Base-by-base conservation (phyloP, 1,139 yeast genomes). In the Petasospora fabianii region DNA sequence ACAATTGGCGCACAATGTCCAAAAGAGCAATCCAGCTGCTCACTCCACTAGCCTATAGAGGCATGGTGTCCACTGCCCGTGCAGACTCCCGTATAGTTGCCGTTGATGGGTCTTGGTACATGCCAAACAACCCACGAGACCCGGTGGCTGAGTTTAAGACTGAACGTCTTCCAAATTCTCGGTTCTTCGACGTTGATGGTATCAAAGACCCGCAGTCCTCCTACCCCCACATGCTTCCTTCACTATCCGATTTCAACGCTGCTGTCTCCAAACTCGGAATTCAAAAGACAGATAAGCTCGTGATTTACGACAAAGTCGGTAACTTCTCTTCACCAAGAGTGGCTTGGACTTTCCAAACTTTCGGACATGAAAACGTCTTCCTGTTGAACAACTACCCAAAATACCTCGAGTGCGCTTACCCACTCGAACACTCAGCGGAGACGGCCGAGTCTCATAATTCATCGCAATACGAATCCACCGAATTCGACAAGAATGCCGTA, bases 211-310 rank as follows among this genome's bases (percentile, higher is more conserved):
- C 62, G 1, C 48, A 60, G 1, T 77, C 87, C 7, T 66, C 71
- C 14, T 90, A 73, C 54, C 97, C 97, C 1, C 97, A 92, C 58
- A 92, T 88, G 96, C 69, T 90, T 22, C 97, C 97, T 2, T 62
- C 71, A 5, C 60, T 66, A 31, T 63, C 61, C 3, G 69, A 68
- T 5, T 90, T 87, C 61, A 73, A 74, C 39, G 37, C 54, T 5
- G 70, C 73, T 1, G 70, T 85, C 59, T 60, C 74, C 22, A 55
- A 70, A 15, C 58, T 60, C 59, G 81, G 58, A 12, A 55, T 59
- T 17, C 53, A 53, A 21, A 62, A 61, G 35, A 61, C 66, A 29
- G 94, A 88, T 48, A 64, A 68, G 14, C 58, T 92, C 37, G 82
- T 92, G n/a, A 78, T 92, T 9, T 92, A 92, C 59, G 98, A 92